Evolutionary conservation across 306 rosid genomes (phyloP).

Genomic region (apple (Malus domestica)): ASM211411v1 NC_041804.1:15635001-15635500

Average conservation of each 20-base stretch:
- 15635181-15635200: slow-evolving; percentile 48
- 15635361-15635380: too few relatives aligned
- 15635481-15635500: too few relatives aligned
- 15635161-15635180: slow-evolving; percentile 44
- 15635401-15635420: too few relatives aligned
- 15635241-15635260: slow-evolving; percentile 54
- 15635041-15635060: neutral
- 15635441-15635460: too few relatives aligned
- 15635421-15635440: too few relatives aligned
- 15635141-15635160: slow-evolving; percentile 13
- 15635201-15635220: slow-evolving; percentile 49
- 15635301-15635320: slow-evolving; percentile 42
- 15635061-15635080: neutral
- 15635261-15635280: slow-evolving; percentile 44
- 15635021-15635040: neutral
- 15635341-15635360: too few relatives aligned
- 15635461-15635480: too few relatives aligned
- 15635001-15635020: neutral
- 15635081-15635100: neutral
- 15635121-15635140: neutral
- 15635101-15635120: neutral
- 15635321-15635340: too few relatives aligned
- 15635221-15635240: slow-evolving; percentile 27
- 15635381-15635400: too few relatives aligned
- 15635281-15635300: slow-evolving; percentile 56